These are phyloP conservation scores for Colletotrichum nymphaeae DNA, from an alignment of 2,329 filamentous ascomycete genomes.

Conservation along the genomic window DNA sequence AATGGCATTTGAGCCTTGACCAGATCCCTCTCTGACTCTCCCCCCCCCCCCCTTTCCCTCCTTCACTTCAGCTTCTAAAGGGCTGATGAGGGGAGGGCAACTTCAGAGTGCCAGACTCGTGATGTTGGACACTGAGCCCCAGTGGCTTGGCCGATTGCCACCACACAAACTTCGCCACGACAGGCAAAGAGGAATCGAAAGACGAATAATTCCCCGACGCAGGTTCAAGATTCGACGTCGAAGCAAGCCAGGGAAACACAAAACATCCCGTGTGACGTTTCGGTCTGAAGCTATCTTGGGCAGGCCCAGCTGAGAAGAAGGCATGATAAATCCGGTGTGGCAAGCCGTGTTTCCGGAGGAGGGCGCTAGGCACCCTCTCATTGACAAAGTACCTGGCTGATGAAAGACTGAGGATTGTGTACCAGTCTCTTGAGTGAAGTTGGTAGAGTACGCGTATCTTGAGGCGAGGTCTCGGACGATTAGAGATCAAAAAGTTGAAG, in stretches of 20 bases:
- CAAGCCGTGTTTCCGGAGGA: not conserved
- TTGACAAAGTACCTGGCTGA: not conserved
- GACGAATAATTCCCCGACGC: conserved; percentile 13
- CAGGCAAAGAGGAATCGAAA: not conserved
- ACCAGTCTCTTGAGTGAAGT: not conserved
- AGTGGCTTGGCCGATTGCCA: not conserved
- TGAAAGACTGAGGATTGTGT: not conserved
- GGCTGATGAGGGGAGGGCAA: not conserved
- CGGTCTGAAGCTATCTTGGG: not conserved
- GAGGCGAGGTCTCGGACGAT: not conserved
- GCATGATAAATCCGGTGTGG: not conserved
- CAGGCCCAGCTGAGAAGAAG: not conserved
- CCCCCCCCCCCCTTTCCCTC: no score
- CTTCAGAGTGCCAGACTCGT: not conserved
- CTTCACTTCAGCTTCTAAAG: not conserved
- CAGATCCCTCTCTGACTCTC: not conserved
- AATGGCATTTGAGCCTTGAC: not conserved
- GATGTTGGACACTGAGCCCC: not conserved
- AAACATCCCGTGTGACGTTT: not conserved
- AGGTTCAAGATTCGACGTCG: conserved; percentile 1
- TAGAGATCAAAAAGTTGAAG: conserved; percentile 2
- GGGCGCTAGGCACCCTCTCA: not conserved
- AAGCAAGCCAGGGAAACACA: not conserved
- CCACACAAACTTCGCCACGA: not conserved
- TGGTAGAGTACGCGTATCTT: conserved; percentile 3